Evolutionary conservation across 495 filamentous ascomycete genomes (phyloP).

Genomic region (Xeromyces bisporus): DNA sequence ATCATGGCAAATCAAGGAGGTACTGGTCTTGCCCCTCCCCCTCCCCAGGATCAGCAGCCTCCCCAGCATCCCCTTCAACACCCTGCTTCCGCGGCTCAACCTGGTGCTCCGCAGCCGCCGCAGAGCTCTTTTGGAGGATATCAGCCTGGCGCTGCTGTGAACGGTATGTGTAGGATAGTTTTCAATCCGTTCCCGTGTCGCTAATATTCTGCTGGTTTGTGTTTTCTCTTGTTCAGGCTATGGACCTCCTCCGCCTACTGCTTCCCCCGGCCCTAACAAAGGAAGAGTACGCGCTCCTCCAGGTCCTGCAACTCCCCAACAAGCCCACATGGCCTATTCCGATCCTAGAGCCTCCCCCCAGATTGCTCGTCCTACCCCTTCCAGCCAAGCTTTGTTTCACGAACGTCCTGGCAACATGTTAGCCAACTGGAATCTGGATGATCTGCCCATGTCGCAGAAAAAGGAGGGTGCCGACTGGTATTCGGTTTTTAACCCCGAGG

Average conservation of each 20-base stretch:
- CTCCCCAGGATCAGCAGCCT: conserved; percentile 46
- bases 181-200: conserved; percentile 6
- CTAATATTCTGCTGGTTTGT: conserved; percentile 15
- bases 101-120: conserved; percentile 45
- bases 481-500: conserved; percentile 73
- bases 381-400: conserved; percentile 35
- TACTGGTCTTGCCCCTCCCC: conserved; percentile 76
- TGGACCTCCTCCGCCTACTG: conserved; percentile 53
- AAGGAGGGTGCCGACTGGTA: conserved; percentile 76
- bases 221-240: conserved; percentile 28
- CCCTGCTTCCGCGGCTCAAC: conserved; percentile 40
- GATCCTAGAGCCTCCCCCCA: conserved; percentile 72
- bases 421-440: conserved; percentile 73
- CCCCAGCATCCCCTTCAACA: conserved; percentile 42
- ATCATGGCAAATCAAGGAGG: conserved; percentile 86
- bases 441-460: conserved; percentile 66
- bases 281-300: conserved; percentile 38
- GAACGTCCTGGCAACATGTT: conserved; percentile 59
- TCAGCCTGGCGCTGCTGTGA: conserved; percentile 47
- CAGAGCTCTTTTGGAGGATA: conserved; percentile 41
- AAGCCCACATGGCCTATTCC: conserved; percentile 69
- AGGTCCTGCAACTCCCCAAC: conserved; percentile 78
- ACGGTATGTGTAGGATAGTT: conserved; percentile 37
- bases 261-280: conserved; percentile 72
- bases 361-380: conserved; percentile 67